phyloP scores from a whole-genome alignment of 2,329 filamentous ascomycete species.

The Pestalotiopsis sp. region DNA sequence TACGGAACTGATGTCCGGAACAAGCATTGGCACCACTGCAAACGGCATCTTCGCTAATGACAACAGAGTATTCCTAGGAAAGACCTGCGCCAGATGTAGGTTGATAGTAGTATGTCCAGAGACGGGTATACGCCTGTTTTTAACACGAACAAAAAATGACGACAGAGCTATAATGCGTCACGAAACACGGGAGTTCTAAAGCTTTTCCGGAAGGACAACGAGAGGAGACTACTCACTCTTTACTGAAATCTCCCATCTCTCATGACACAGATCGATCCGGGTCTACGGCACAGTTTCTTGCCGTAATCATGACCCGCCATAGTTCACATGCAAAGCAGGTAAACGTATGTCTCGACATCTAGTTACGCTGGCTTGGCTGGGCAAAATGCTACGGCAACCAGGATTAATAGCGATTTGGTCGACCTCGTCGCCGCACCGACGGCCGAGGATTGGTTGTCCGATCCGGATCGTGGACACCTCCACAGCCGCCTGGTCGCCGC shows the following conservation, averaged over 20 bases:
- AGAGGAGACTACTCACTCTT: neutral
- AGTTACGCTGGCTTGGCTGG: neutral
- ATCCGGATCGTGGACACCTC: neutral
- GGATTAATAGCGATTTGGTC: neutral
- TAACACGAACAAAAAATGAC: neutral
- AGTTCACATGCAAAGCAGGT: neutral
- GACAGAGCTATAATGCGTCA: neutral
- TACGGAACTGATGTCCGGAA: slow-evolving; percentile 23
- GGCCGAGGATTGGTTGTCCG: slow-evolving; percentile 4
- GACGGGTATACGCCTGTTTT: neutral
- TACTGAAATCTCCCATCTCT: neutral
- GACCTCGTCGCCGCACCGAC: neutral
- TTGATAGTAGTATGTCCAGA: neutral
- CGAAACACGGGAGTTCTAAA: neutral
- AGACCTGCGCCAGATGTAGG: neutral
- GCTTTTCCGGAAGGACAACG: neutral
- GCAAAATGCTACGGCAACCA: slow-evolving; percentile 3
- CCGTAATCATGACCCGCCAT: neutral
- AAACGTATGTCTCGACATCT: neutral
- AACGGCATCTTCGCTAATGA: slow-evolving; percentile 22
- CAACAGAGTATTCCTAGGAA: neutral
- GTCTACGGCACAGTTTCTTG: neutral
- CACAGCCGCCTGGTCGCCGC: slow-evolving; percentile 6
- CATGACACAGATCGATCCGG: neutral
- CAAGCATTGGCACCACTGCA: slow-evolving; percentile 23